Base-by-base conservation (phyloP, 192 early-diverging fungal genomes). In the Radiomyces spectabilis region DNA sequence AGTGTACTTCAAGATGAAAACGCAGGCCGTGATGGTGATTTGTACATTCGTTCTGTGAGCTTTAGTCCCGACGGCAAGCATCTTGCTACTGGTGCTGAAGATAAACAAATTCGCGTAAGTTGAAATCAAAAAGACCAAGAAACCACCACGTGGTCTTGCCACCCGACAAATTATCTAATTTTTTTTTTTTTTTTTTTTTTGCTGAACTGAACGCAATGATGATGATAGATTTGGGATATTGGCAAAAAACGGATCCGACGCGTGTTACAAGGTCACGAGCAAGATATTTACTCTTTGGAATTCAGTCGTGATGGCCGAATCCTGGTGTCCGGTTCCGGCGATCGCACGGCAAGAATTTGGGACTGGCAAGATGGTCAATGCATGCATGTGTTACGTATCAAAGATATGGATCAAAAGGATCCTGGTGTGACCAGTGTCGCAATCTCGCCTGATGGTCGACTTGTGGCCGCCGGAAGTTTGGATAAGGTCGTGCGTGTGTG, bases 221-320 rank as follows among this genome's bases (percentile, higher is more conserved):
- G n/a, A n/a, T n/a, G n/a, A 26, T 69, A 80, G 68, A 78, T 89
- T 46, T 87, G 85, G 85, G 85, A 87, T 45, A 81, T 89, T 41
- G 53, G 63, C 46, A 78, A 71, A 52, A 77, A 76, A 53, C 66
- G 73, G 10, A 87, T 91, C 45, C 74, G 75, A 44, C 74, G 78
- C 59, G 75, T 76, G 12, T 79, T 95, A 41, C 63, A 67, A 19
- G 96, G 96, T 9, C 96, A 99, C 65, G 89, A 91, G 32, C 90
- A 93, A 73, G 96, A 99, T 65, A 97, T 99, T 61, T 99, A 99
- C 69, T 89, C 85, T 27, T 75, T 99, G 63, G 96, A 97, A 58
- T 99, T 94, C 79, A 85, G 85, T 57, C 74, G 84, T 18, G 94
- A 96, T 69, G 93, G 94, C 31, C 71, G 80, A 47, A 84, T 81